phyloP scores from a whole-genome alignment of 176 grass and related monocot genomes.

The Ananas comosus region DNA sequence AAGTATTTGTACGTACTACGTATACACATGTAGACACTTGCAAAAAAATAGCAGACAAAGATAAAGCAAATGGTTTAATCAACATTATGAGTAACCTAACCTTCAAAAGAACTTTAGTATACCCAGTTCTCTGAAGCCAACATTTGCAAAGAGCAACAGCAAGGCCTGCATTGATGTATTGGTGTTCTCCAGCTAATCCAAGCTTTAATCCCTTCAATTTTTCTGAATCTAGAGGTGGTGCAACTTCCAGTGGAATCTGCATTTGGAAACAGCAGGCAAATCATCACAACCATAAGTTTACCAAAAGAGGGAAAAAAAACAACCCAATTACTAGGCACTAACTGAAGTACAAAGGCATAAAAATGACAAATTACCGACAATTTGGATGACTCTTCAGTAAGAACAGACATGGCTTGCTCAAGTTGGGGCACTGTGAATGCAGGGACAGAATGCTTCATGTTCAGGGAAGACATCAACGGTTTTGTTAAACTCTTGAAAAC shows the following conservation, averaged over 20 bases:
- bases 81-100: not conserved
- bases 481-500: constrained; percentile 33
- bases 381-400: constrained; percentile 21
- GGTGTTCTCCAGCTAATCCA: constrained; percentile 27
- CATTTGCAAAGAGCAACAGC: constrained; percentile 27
- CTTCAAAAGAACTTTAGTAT: constrained; percentile 1
- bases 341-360: not conserved
- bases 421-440: constrained; percentile 35
- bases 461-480: constrained; percentile 14
- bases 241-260: constrained; percentile 20
- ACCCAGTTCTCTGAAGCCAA: constrained; percentile 21
- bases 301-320: constrained; percentile 6
- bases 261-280: not conserved
- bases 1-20: not conserved
- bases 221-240: constrained; percentile 9
- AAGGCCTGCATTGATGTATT: constrained; percentile 26
- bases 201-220: constrained; percentile 18
- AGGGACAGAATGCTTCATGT: constrained; percentile 31
- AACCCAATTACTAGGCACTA: not conserved
- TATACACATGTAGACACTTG: not conserved
- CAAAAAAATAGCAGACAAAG: not conserved
- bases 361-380: constrained; percentile 28
- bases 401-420: constrained; percentile 28
- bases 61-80: not conserved
- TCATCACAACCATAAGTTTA: not conserved